Conservation (phyloP, 2,329 filamentous ascomycete species). For the Neurospora crassa region DNA sequence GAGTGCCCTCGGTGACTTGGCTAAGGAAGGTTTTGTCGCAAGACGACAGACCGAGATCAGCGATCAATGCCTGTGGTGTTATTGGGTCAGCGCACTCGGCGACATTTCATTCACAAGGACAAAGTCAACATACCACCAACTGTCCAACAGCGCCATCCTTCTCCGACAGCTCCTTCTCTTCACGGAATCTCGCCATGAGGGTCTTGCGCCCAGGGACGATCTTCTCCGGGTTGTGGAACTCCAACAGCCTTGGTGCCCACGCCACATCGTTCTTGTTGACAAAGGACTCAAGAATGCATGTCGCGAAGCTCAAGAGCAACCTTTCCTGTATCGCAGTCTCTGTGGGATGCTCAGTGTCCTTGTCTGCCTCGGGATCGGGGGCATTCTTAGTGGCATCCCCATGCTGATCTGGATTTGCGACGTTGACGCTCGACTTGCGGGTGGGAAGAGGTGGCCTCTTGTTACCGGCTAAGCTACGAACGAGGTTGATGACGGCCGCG, state of each 20-base stretch:
- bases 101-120: neutral
- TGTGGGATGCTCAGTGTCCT: constrained; percentile 40
- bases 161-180: constrained; percentile 50
- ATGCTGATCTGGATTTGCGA: constrained; percentile 45
- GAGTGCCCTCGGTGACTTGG: constrained; percentile 31
- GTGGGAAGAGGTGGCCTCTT: constrained; percentile 54
- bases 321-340: constrained; percentile 54
- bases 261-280: constrained; percentile 50
- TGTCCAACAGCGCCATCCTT: constrained; percentile 62
- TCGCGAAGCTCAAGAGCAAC: constrained; percentile 68
- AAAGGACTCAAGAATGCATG: constrained; percentile 66
- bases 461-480: constrained; percentile 58
- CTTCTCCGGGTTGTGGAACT: constrained; percentile 56
- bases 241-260: constrained; percentile 56
- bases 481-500: constrained; percentile 58
- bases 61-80: constrained; percentile 45
- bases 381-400: constrained; percentile 45
- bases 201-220: constrained; percentile 53
- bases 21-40: constrained; percentile 36
- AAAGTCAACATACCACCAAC: constrained; percentile 45
- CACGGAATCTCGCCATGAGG: constrained; percentile 53
- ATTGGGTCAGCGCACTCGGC: neutral
- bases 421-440: constrained; percentile 47
- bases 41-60: constrained; percentile 47
- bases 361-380: constrained; percentile 52